These are phyloP conservation scores for Oemleria cerasiformis DNA, from an alignment of 306 rosid genomes.

Conservation along the genomic window DNA sequence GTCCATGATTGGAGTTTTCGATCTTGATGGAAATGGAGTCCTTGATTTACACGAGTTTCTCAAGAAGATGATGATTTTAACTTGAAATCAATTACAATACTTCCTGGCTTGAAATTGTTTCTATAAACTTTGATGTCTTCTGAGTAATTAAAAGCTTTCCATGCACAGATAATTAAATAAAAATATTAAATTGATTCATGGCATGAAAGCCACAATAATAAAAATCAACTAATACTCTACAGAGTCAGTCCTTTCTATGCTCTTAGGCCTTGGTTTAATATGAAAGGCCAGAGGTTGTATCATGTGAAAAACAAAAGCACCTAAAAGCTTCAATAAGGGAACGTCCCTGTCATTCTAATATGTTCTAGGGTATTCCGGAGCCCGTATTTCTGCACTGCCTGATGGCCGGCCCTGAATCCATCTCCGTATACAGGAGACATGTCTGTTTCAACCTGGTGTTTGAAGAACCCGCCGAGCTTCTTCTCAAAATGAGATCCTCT, in stretches of 20 bases:
- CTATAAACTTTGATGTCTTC: not conserved
- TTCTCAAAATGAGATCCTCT: conserved; percentile 62
- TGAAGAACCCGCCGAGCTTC: conserved; percentile 92
- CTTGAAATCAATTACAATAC: not conserved
- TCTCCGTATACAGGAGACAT: conserved; percentile 94
- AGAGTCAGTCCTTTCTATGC: conserved; percentile 22
- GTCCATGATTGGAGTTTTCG: conserved; percentile 54
- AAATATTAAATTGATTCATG: conserved; percentile 14
- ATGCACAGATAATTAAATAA: not conserved
- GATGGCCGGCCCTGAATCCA: conserved; percentile 88
- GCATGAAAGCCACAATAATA: conserved; percentile 24
- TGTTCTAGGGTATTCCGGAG: conserved; percentile 78
- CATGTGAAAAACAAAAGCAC: conserved; percentile 37
- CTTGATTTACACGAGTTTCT: conserved; percentile 56
- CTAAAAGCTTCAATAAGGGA: conserved; percentile 54
- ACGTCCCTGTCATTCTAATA: conserved; percentile 73
- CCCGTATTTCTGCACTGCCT: conserved; percentile 80
- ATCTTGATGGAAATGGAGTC: conserved; percentile 56
- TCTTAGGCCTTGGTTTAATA: conserved; percentile 48
- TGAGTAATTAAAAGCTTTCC: not conserved
- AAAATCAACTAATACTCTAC: conserved; percentile 29
- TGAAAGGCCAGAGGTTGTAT: conserved; percentile 47
- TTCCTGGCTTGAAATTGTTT: not conserved
- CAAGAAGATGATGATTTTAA: conserved; percentile 40
- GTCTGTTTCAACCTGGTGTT: conserved; percentile 94